phyloP scores from a whole-genome alignment of 164 flowering plant genomes.

The Echeveria elegans region DNA sequence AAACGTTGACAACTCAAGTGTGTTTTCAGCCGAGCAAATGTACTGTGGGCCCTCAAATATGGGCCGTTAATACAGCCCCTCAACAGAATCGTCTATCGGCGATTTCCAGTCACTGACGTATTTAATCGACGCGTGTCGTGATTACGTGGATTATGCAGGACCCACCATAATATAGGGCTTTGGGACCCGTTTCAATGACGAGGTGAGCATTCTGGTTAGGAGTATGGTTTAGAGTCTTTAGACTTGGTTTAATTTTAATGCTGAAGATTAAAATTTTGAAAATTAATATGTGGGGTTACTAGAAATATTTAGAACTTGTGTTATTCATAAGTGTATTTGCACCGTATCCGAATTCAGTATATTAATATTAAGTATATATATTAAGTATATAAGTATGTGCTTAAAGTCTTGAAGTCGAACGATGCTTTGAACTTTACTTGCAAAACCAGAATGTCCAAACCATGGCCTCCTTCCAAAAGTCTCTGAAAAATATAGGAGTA shows the following conservation, averaged over 20 bases:
- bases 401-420: neutral
- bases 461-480: neutral
- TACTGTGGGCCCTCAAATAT: neutral
- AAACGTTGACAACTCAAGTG: neutral
- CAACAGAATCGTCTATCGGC: neutral
- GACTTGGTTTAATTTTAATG: too few relatives aligned
- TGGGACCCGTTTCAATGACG: neutral
- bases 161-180: neutral
- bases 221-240: too few relatives aligned
- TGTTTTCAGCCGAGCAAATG: neutral
- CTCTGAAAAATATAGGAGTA: neutral
- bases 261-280: too few relatives aligned
- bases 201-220: neutral
- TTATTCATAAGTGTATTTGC: too few relatives aligned
- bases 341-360: too few relatives aligned
- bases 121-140: neutral
- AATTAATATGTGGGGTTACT: too few relatives aligned
- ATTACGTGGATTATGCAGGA: neutral
- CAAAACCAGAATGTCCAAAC: neutral
- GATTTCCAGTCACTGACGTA: neutral
- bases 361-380: too few relatives aligned
- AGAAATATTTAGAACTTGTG: too few relatives aligned
- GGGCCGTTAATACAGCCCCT: neutral
- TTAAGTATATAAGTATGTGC: too few relatives aligned
- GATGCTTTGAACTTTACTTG: neutral